Conservation (phyloP, 2,329 filamentous ascomycete species). For the Colletotrichum sp. region DNA sequence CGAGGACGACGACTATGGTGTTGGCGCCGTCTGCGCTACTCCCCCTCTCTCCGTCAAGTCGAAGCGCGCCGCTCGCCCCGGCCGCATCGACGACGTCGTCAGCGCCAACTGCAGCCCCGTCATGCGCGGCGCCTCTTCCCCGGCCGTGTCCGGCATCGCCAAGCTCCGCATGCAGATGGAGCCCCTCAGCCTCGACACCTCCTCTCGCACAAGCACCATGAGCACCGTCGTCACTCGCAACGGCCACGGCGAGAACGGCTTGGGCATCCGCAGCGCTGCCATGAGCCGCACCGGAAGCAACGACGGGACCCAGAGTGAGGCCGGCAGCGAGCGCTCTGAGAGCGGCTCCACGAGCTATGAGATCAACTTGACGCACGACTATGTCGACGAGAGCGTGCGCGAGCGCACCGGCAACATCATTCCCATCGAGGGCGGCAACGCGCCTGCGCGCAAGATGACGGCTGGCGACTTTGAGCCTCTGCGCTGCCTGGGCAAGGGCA, state of each 20-base stretch:
- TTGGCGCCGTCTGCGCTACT: conserved; percentile 23
- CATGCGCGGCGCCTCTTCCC: conserved; percentile 57
- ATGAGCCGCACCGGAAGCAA: conserved; percentile 62
- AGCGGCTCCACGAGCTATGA: conserved; percentile 78
- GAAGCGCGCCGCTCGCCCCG: conserved; percentile 38
- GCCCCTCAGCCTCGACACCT: conserved; percentile 69
- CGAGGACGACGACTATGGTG: conserved; percentile 59
- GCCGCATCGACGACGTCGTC: conserved; percentile 59
- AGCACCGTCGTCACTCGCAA: conserved; percentile 58
- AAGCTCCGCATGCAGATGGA: conserved; percentile 84
- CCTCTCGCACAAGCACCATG: conserved; percentile 60
- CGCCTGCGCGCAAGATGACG: conserved; percentile 80
- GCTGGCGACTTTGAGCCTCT: conserved; percentile 89
- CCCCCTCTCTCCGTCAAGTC: conserved; percentile 22
- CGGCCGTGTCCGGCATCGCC: conserved; percentile 75
- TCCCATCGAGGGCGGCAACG: conserved; percentile 58
- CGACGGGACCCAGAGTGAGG: conserved; percentile 58
- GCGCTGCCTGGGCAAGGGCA: conserved; percentile 92
- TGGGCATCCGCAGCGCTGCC: conserved; percentile 56
- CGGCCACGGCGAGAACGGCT: conserved; percentile 42
- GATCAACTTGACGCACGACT: conserved; percentile 83
- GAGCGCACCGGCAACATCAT: conserved; percentile 48
- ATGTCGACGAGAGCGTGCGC: conserved; percentile 70
- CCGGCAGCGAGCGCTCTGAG: conserved; percentile 68
- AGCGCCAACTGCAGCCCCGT: conserved; percentile 69